Base-by-base conservation (phyloP, 2,329 filamentous ascomycete genomes). In the Aspergillus fijiensis region DNA sequence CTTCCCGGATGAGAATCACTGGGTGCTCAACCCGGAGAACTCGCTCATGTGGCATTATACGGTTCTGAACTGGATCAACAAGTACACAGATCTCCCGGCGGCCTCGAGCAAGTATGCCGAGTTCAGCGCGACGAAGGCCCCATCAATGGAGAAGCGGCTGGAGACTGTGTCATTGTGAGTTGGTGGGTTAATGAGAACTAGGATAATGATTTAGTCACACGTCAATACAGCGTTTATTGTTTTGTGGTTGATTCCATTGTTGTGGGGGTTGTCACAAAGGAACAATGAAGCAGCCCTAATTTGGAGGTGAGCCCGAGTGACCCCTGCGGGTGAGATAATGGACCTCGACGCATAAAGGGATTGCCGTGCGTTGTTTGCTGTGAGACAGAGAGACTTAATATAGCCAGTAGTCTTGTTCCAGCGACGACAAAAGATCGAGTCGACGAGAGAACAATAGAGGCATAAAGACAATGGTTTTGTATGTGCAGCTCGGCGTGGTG, bases 1-100 rank as follows among this genome's bases (percentile, higher is more conserved):
- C 21, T 96, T 96, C 72, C 90, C 91, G 0, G 92, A 91, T 70
- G 89, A 92, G 75, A 86, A 87, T 54, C 88, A 90, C 68, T 89
- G 91, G 91, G 92, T 97, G 4, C 72, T 96, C 57, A 96, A 96
- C 73, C 91, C 89, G 0, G 94, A 97, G 77, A 98, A 98, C 74
- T 90, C 88, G 3, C 79, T 97, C 19, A 83, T 96, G 21, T 98
- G 95, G 95, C 92, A 98, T 70, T 85, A 85, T 58, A 90, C 92
- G 60, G 92, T 98, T 16, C 72, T 97, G 31, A 86, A 86, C 58
- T 97, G 90, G 87, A 86, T 89, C 66, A 87, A 87, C 70, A 80
- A 80, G 63, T 81, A 85, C 70, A 81, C 80, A 2, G 85, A 84
- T 1, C 67, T 87, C 59, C 76, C 80, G 25, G 72, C 77, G n/a